These are phyloP conservation scores for Suhomyces faveliae DNA, from an alignment of 805 yeast genomes.

Conservation along the genomic window DNA sequence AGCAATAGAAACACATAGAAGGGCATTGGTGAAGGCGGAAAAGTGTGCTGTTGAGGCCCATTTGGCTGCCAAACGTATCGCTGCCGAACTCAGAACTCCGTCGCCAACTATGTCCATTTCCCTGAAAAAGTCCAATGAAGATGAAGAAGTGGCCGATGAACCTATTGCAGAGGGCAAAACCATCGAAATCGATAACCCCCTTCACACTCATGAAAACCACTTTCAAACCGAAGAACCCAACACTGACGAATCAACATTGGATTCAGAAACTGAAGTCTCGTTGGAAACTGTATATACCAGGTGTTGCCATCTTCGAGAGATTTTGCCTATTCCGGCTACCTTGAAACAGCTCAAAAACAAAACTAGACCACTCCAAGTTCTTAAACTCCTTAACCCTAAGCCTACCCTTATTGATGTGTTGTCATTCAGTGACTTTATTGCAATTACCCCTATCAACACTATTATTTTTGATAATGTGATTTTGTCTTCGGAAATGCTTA, in stretches of 20 bases:
- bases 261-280: slow-evolving; percentile 25
- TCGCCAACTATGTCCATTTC: not conserved
- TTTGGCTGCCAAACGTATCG: slow-evolving; percentile 64
- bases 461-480: slow-evolving; percentile 58
- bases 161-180: slow-evolving; percentile 11
- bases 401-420: slow-evolving; percentile 58
- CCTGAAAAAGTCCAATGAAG: slow-evolving; percentile 14
- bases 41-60: slow-evolving; percentile 79
- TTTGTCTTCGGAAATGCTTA: slow-evolving; percentile 53
- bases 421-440: slow-evolving; percentile 56
- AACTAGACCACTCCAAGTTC: slow-evolving; percentile 50
- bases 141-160: slow-evolving; percentile 13
- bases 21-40: slow-evolving; percentile 57
- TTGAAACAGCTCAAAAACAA: slow-evolving; percentile 53
- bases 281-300: slow-evolving; percentile 51
- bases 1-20: slow-evolving; percentile 59
- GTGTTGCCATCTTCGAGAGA: slow-evolving; percentile 50
- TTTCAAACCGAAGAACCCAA: slow-evolving; percentile 31
- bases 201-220: slow-evolving; percentile 56
- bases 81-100: slow-evolving; percentile 50
- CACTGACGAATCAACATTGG: slow-evolving; percentile 21
- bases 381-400: slow-evolving; percentile 55
- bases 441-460: slow-evolving; percentile 55
- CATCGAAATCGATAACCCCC: slow-evolving; percentile 68
- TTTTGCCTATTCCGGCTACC: slow-evolving; percentile 50